phyloP scores from a whole-genome alignment of 257 asterid genomes.

The Rehmannia glutinosa region DNA sequence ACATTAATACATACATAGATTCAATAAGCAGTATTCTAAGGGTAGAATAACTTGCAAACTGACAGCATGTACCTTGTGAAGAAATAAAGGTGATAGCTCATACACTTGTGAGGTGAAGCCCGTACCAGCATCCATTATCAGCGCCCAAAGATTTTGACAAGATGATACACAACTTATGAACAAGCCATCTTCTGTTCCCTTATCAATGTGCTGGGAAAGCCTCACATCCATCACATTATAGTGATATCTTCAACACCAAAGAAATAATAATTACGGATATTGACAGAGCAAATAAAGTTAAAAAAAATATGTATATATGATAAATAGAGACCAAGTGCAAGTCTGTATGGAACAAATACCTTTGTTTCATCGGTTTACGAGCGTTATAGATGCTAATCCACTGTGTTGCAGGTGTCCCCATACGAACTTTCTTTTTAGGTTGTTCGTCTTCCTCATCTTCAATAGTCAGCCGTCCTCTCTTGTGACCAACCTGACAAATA shows the following conservation, averaged over 20 bases:
- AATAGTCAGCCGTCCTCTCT: slow-evolving; percentile 61
- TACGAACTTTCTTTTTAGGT: slow-evolving; percentile 71
- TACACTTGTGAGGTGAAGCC: slow-evolving; percentile 64
- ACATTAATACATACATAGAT: background rate
- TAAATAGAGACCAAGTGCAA: background rate
- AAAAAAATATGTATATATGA: background rate
- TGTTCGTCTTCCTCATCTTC: slow-evolving; percentile 76
- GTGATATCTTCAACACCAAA: slow-evolving; percentile 42
- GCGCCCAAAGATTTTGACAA: slow-evolving; percentile 69
- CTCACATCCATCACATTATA: slow-evolving; percentile 67
- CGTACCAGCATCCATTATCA: slow-evolving; percentile 91
- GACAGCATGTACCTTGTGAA: slow-evolving; percentile 73
- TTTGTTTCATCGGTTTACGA: slow-evolving; percentile 85
- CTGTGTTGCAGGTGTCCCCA: slow-evolving; percentile 79
- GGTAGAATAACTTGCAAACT: too few species aligned
- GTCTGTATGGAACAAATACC: slow-evolving; percentile 43
- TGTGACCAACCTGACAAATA: slow-evolving; percentile 66
- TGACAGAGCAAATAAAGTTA: background rate
- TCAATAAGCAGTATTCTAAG: too few species aligned
- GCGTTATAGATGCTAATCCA: slow-evolving; percentile 86
- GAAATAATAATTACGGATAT: background rate
- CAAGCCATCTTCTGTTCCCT: slow-evolving; percentile 74
- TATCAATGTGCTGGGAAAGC: slow-evolving; percentile 70
- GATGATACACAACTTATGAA: slow-evolving; percentile 65
- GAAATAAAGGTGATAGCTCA: slow-evolving; percentile 56